Evolutionary conservation across 768 basidiomycete species (phyloP), one percentile per base, ranked within the genome.

Genomic region (Mycena latifolia): DNA sequence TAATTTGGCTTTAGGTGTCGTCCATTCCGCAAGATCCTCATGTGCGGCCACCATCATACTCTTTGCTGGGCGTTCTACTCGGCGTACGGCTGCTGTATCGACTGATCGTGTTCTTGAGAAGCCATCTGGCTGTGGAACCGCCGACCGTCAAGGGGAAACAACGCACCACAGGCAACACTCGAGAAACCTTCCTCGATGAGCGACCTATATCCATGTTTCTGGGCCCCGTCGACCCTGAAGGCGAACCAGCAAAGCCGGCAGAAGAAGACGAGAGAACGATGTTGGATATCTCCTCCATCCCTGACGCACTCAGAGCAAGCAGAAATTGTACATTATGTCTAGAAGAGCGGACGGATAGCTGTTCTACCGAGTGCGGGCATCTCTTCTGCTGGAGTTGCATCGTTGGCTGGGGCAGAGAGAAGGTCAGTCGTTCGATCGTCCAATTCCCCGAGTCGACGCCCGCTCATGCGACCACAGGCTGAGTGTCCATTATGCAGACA

Each of bases 351-450:
- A 93, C 92, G 0, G 87, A 89, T 63, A 94, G 88, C 69, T 90
- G 89, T 73, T 88, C 90, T 29, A 96, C 94, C 0, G 94, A 95
- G 75, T 96, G 94, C 69, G 94, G 94, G 0, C 94, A 96, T 76
- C 73, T 96, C 50, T 96, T 95, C 74, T 95, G 94, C 70, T 96
- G 94, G 94, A 88, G 84, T 70, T 96, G 94, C 71, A 93, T 96
- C 43, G 88, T 92, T 47, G 92, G 90, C 12, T 96, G 94, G 94
- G 93, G 92, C 17, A 82, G 91, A 75, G 94, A 96, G 76, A 96
- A 94, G 87, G 92, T 91, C 61, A 55, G 78, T 71, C 9, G 18
- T 39, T 18, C 20, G 46, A 55, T 45, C 22, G 6, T 58, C 41
- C 12, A 46, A 71, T 27, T 14, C 15, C 8, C 37, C 67, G 20